Base-by-base conservation (phyloP, 306 rosid species). In the Vigna radiata region DNA sequence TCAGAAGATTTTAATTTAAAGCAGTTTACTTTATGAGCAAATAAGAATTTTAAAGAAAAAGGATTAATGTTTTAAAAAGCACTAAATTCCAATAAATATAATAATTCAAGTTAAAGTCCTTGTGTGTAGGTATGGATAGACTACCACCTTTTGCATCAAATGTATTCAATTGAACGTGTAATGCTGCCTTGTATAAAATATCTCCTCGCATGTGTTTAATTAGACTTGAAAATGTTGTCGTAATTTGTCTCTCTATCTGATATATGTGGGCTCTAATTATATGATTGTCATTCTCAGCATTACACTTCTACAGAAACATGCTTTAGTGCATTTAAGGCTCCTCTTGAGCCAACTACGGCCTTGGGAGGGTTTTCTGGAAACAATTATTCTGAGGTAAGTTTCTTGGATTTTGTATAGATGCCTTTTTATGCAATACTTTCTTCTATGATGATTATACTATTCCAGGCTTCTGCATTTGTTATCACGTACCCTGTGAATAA, bases 301-400 rank as follows among this genome's bases (percentile, higher is more conserved):
- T 94, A 81, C 78, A 82, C 91, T 72, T 83, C 98, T 73, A 76
- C 97, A 8, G 98, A 94, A 50, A 91, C 98, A 73, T 94, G 98
- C 88, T 84, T 94, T 86, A 91, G 98, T 80, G 97, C 98, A 73
- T 94, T 91, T 86, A 84, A 91, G 89, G 98, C 90, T 60, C 98
- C 98, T 43, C 98, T 94, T 68, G 98, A 94, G 70, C 98, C 98
- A 70, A 87, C 90, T 85, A 89, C 94, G 43, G 92, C 95, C 64
- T 80, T 94, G 77, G 98, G 98, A 85, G 98, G 98, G 81, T 94
- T 87, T 85, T 84, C 88, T 66, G 98, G 97, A 72, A 89, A 89
- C 83, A 94, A 91, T 79, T 91, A 84, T 86, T 86, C 96, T 18
- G 93, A 94, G 94, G 98, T 94, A 83, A 82, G 76, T 31, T 76